Evolutionary conservation across 1,284 basidiomycete genomes (phyloP).

Genomic region (Irpex sp.): DNA sequence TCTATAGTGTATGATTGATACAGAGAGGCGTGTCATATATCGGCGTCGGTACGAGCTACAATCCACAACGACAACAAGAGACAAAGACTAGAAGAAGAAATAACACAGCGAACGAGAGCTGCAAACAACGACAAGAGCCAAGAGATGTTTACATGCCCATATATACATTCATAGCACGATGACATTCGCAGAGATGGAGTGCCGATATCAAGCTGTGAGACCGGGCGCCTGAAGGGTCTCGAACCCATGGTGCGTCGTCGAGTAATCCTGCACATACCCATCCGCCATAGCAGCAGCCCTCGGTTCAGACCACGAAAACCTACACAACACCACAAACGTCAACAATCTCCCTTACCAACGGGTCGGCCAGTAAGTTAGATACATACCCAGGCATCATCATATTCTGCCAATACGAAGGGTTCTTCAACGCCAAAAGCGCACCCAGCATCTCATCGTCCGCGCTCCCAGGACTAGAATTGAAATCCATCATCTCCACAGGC

Average conservation of each 20-base stretch:
- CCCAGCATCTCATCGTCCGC: slow-evolving; percentile 62
- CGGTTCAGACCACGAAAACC: background rate
- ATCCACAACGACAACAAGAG: background rate
- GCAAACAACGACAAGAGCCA: too few species aligned
- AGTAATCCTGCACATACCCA: slow-evolving; percentile 4
- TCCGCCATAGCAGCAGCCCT: background rate
- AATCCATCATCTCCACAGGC: slow-evolving; percentile 28
- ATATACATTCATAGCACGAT: too few species aligned
- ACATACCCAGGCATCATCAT: slow-evolving; percentile 86
- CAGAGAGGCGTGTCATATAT: background rate
- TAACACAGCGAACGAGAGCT: too few species aligned
- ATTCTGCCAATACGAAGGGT: slow-evolving; percentile 76
- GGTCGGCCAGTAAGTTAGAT: background rate
- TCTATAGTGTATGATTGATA: background rate
- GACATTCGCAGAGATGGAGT: too few species aligned
- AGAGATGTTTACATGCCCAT: too few species aligned
- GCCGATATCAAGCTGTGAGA: background rate
- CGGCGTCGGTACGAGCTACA: slow-evolving; percentile 1
- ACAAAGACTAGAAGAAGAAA: background rate
- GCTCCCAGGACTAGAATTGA: slow-evolving; percentile 20
- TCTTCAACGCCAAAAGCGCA: slow-evolving; percentile 77
- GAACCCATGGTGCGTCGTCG: slow-evolving; percentile 9
- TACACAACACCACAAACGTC: slow-evolving; percentile 2
- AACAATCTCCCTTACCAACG: background rate
- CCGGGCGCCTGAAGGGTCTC: slow-evolving; percentile 7